Conservation (phyloP, 345 rosid species). For the Lenwebbia sp. region DNA sequence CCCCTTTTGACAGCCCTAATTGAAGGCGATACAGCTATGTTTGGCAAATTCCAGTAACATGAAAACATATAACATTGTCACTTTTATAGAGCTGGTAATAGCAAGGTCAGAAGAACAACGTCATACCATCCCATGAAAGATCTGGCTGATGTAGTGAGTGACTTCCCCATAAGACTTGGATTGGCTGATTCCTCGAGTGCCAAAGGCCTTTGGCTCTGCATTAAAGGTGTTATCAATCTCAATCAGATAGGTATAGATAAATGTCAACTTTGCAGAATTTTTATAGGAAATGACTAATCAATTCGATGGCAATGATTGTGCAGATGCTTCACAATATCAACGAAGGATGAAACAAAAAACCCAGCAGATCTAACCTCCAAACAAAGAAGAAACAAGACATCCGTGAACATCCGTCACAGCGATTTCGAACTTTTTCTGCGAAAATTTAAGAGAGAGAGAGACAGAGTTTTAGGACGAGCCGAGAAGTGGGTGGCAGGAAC, state of each 20-base stretch:
- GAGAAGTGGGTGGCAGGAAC: no score
- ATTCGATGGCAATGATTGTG: no score
- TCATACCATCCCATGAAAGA: background rate
- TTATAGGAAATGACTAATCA: no score
- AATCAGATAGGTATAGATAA: slow-evolving; percentile 18
- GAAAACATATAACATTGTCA: background rate
- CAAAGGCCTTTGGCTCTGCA: background rate
- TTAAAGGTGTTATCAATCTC: slow-evolving; percentile 8
- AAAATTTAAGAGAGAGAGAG: no score
- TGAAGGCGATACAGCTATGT: slow-evolving; percentile 18
- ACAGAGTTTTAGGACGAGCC: no score
- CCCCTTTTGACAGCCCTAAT: background rate
- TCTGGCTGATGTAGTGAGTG: slow-evolving; percentile 31
- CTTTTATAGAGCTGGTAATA: background rate
- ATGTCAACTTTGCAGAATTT: no score
- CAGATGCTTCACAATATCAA: no score
- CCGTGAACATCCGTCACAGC: no score
- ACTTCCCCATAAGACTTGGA: slow-evolving; percentile 39
- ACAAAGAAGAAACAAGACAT: no score
- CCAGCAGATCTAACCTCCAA: no score
- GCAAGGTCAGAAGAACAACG: background rate
- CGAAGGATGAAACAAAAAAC: no score
- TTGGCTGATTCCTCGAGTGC: slow-evolving; percentile 23
- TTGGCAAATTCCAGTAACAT: slow-evolving; percentile 35
- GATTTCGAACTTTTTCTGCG: no score